Percentiles rank a stretch among this genome's conserved stretches.
Conservation (phyloP, 805 yeast genomes). For the Ogataea polymorpha region DNA sequence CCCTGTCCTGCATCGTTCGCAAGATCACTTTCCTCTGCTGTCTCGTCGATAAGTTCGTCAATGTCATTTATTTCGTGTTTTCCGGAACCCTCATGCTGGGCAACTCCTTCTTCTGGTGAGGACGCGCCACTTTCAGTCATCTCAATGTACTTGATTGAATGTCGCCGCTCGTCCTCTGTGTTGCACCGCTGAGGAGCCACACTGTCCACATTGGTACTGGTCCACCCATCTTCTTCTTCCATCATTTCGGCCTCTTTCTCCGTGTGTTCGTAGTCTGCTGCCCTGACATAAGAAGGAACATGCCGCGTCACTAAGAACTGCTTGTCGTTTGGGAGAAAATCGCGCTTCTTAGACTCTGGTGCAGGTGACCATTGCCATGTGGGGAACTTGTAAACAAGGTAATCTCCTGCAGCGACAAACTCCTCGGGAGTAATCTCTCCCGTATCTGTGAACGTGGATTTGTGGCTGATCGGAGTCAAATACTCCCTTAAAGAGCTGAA, state of each 20-base stretch:
- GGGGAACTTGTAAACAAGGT: constrained; percentile 85
- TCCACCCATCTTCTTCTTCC: constrained; percentile 56
- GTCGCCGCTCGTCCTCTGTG: constrained; percentile 25
- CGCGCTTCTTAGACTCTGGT: constrained; percentile 50
- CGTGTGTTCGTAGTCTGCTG: constrained; percentile 47
- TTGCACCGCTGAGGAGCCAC: constrained; percentile 19
- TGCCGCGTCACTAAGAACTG: constrained; percentile 86
- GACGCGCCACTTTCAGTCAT: constrained; percentile 24
- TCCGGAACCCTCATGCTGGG: constrained; percentile 14
- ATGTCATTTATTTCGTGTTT: constrained; percentile 42
- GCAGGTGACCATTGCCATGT: constrained; percentile 92
- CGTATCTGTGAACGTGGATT: constrained; percentile 78
- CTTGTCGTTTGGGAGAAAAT: constrained; percentile 80
- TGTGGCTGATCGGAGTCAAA: constrained; percentile 83
- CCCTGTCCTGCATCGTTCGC: constrained; percentile 32
- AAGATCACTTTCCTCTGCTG: constrained; percentile 27
- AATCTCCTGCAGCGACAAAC: constrained; percentile 92
- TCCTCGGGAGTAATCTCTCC: constrained; percentile 97
- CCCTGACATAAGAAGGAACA: constrained; percentile 82
- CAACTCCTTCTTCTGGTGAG: constrained; percentile 5
- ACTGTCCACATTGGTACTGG: constrained; percentile 34
- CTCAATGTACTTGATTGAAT: constrained; percentile 21
- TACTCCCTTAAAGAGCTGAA: constrained; percentile 86
- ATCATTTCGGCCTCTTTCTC: constrained; percentile 23
- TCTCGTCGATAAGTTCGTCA: constrained; percentile 35